Evolutionary conservation across 2,329 filamentous ascomycete genomes (phyloP), one percentile per base, ranked within the genome.

Genomic region (Claviceps maximensis): DNA sequence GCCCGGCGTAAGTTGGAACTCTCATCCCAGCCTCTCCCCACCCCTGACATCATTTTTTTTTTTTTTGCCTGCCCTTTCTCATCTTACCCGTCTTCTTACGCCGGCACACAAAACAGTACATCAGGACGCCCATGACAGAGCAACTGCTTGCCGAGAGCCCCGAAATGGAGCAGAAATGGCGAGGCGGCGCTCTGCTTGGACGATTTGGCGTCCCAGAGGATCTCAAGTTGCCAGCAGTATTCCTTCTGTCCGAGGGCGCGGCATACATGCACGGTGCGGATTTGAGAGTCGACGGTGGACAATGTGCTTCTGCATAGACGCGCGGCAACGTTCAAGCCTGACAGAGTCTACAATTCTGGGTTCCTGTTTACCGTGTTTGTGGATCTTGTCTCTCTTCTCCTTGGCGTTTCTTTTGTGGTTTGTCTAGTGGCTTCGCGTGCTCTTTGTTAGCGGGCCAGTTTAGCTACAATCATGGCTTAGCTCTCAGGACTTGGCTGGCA

Each of bases 171-270:
- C 67, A 67, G 27, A 77, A 83, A 55, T 95, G 89, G 89, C 80
- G 86, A 17, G 84, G 77, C 60, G 83, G 91, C 69, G 95, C 94
- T 69, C 93, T 95, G 88, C 74, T 95, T 51, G 82, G 78, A 29
- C 76, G 81, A 36, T 71, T 89, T 55, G 86, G 83, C 62, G 70
- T 69, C 23, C 84, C 85, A 0, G 73, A 81, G 49, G 85, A 89
- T 65, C 87, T 86, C 66, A 78, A 83, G 49, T 84, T 84, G 4
- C 82, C 84, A 1, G 83, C 82, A 2, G 77, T 89, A 56, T 88
- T 86, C 72, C 74, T 89, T 31, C 80, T 84, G 31, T 84, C 80
- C 21, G 85, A 88, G 58, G 80, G 84, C 17, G 83, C 79, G 45
- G 73, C 74, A 58, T 89, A 85, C 72, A 86, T 89, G 83, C 89